A percentile compares a stretch with the other conserved stretches of the same genome.
Evolutionary conservation across 352 stramenopile genomes (phyloP).

Genomic region (Phytopythium aichiense): DNA sequence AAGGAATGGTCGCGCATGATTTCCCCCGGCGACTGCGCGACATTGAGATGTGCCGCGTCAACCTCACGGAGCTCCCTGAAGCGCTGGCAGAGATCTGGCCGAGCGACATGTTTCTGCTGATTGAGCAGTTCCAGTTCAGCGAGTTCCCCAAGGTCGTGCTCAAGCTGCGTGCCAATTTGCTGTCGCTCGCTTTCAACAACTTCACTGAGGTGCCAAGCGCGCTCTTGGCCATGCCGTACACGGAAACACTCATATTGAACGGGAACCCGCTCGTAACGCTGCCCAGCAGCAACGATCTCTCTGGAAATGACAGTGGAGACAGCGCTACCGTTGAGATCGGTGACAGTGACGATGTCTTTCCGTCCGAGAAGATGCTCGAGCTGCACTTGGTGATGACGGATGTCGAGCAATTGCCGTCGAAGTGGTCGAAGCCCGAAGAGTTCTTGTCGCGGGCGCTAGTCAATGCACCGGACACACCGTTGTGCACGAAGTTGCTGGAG

Average conservation of each 20-base stretch:
- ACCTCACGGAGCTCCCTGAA: constrained; percentile 20
- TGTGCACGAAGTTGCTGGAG: background rate
- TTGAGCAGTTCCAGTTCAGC: constrained; percentile 16
- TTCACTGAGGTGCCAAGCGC: constrained; percentile 7
- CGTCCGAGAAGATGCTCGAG: background rate
- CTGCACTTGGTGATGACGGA: constrained; percentile 1
- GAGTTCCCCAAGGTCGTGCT: constrained; percentile 18
- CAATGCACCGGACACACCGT: background rate
- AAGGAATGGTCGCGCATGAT: constrained; percentile 14
- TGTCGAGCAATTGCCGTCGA: background rate
- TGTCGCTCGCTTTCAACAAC: constrained; percentile 16
- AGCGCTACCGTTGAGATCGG: background rate
- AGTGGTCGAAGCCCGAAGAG: background rate
- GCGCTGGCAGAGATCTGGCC: constrained; percentile 23
- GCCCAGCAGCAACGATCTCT: background rate
- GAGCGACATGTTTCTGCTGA: constrained; percentile 11
- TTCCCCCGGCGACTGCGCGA: constrained; percentile 21
- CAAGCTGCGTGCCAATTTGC: constrained; percentile 12
- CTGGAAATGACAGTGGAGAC: background rate
- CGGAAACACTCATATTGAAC: constrained; percentile 18
- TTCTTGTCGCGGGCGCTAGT: background rate
- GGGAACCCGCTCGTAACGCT: constrained; percentile 16
- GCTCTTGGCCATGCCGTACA: constrained; percentile 9
- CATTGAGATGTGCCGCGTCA: constrained; percentile 20
- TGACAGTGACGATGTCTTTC: background rate